Percentiles rank a stretch among this genome's conserved stretches.
Conservation (phyloP, 176 grass and related monocot species). For the Lolium perenne region DNA sequence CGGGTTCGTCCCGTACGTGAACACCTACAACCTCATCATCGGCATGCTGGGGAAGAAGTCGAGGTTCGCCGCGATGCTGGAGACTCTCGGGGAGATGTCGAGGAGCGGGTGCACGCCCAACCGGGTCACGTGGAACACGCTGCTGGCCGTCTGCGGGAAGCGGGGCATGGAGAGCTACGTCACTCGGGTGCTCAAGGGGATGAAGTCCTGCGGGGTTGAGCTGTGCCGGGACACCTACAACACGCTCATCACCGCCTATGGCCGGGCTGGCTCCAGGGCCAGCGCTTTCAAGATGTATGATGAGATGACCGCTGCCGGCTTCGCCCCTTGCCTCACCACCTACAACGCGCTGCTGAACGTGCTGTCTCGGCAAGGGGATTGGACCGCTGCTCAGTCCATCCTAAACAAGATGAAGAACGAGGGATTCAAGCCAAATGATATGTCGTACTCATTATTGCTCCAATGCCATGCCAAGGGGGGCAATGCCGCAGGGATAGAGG, state of each 20-base stretch:
- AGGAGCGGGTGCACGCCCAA: conserved; percentile 71
- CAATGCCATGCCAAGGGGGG: conserved; percentile 71
- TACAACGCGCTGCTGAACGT: conserved; percentile 83
- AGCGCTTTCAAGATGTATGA: conserved; percentile 80
- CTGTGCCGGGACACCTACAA: conserved; percentile 73
- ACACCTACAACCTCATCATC: conserved; percentile 75
- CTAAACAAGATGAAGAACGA: conserved; percentile 70
- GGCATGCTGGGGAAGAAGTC: conserved; percentile 89
- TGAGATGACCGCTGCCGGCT: conserved; percentile 75
- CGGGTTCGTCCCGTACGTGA: conserved; percentile 62
- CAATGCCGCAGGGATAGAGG: conserved; percentile 54
- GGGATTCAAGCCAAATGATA: conserved; percentile 81
- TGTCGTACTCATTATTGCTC: conserved; percentile 73
- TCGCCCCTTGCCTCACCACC: conserved; percentile 70
- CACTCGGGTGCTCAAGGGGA: conserved; percentile 63
- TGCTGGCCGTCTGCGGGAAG: conserved; percentile 80
- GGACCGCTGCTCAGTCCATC: conserved; percentile 53
- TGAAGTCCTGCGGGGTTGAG: conserved; percentile 75
- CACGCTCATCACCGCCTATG: conserved; percentile 83
- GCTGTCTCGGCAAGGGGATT: conserved; percentile 73
- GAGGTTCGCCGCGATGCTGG: conserved; percentile 63
- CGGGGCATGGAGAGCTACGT: conserved; percentile 74
- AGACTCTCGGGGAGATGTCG: conserved; percentile 76
- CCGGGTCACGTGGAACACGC: conserved; percentile 88
- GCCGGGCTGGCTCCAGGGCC: conserved; percentile 64